phyloP scores from a whole-genome alignment of 2,329 filamentous ascomycete genomes.

The Aspergillus sp. region DNA sequence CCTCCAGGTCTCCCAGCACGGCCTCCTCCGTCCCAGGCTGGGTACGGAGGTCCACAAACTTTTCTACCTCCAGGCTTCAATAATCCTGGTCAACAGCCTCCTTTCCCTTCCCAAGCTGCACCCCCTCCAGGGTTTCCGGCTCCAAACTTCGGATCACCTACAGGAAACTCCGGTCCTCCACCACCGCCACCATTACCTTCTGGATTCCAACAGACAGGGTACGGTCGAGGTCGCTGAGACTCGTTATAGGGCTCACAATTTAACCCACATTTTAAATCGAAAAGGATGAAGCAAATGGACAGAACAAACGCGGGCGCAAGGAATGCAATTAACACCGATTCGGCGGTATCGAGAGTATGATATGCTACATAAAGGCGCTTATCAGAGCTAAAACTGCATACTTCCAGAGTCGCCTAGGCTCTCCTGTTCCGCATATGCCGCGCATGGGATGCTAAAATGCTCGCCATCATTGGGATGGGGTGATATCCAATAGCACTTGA shows the following conservation, averaged over 20 bases:
- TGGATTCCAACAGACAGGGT: constrained; percentile 44
- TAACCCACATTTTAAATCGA: not conserved
- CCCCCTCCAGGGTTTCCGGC: constrained; percentile 53
- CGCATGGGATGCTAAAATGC: not conserved
- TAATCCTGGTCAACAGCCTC: constrained; percentile 28
- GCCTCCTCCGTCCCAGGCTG: constrained; percentile 67
- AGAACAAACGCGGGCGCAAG: not conserved
- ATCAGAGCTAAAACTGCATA: not conserved
- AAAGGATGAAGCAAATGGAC: not conserved
- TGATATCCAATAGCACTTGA: not conserved
- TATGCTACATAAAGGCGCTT: not conserved
- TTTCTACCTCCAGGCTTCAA: constrained; percentile 43
- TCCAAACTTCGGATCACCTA: constrained; percentile 47
- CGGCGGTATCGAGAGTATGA: not conserved
- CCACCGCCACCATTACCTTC: constrained; percentile 41
- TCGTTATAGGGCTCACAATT: not conserved
- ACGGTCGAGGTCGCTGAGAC: constrained; percentile 37
- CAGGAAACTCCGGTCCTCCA: constrained; percentile 28
- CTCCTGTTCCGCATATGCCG: not conserved
- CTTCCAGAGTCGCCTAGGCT: no score
- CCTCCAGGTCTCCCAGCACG: constrained; percentile 62
- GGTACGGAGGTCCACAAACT: constrained; percentile 61
- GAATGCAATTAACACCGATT: not conserved
- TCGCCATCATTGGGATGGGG: not conserved
- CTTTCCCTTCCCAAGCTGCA: constrained; percentile 39